These are phyloP conservation scores for Apostasia shenzhenica DNA, from an alignment of 106 monocot genomes.

Conservation along the genomic window DNA sequence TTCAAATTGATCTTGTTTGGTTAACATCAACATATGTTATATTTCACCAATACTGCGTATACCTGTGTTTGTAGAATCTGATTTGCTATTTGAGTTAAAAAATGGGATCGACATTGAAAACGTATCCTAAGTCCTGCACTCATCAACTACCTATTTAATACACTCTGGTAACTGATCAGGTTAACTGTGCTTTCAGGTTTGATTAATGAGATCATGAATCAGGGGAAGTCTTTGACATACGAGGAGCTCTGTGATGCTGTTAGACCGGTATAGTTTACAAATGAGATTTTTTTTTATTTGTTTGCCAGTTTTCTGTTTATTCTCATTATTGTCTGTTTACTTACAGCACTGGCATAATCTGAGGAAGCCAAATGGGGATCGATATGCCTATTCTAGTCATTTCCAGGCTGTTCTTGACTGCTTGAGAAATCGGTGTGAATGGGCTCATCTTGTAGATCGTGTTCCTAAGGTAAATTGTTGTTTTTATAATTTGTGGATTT, in stretches of 20 bases:
- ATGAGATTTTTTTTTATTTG: background rate
- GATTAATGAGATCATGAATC: slow-evolving; percentile 71
- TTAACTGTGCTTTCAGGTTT: slow-evolving; percentile 40
- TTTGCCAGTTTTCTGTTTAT: background rate
- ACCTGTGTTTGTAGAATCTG: too few species aligned
- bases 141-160: background rate
- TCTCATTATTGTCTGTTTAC: slow-evolving; percentile 7
- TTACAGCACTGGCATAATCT: slow-evolving; percentile 71
- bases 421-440: slow-evolving; percentile 71
- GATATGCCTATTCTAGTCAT: slow-evolving; percentile 77
- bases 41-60: too few species aligned
- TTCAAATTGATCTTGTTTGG: background rate
- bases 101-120: too few species aligned
- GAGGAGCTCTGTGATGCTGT: slow-evolving; percentile 76
- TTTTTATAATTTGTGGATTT: background rate
- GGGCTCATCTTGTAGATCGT: slow-evolving; percentile 81
- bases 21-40: background rate
- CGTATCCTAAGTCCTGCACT: too few species aligned
- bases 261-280: slow-evolving; percentile 36
- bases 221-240: slow-evolving; percentile 41
- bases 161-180: background rate
- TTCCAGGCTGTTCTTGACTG: slow-evolving; percentile 78
- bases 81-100: too few species aligned
- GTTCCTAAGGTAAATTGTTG: slow-evolving; percentile 50
- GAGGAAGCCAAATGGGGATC: slow-evolving; percentile 78